Evolutionary conservation across 352 stramenopile genomes (phyloP).

Genomic region (Pythium plurisporium): DNA sequence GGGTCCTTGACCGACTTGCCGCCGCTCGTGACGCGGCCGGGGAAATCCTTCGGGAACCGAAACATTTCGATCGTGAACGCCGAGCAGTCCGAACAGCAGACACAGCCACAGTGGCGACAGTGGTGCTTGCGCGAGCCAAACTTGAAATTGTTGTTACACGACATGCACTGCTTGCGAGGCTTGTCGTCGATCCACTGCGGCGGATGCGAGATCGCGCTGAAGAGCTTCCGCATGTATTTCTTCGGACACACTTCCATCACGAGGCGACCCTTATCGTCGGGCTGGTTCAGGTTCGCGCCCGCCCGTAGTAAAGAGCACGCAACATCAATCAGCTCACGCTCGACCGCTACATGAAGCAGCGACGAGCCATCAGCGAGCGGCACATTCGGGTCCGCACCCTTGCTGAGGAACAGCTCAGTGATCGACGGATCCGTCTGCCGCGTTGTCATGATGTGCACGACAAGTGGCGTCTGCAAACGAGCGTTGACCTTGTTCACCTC

Average conservation of each 20-base stretch:
- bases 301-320: conserved; percentile 66
- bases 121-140: conserved; percentile 78
- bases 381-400: conserved; percentile 68
- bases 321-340: conserved; percentile 79
- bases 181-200: conserved; percentile 83
- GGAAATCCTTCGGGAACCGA: conserved; percentile 83
- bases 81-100: conserved; percentile 84
- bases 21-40: conserved; percentile 49
- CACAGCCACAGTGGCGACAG: conserved; percentile 79
- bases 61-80: conserved; percentile 74
- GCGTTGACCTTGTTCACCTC: conserved; percentile 85
- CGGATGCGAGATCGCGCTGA: conserved; percentile 67
- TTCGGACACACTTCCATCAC: conserved; percentile 76
- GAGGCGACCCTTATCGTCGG: conserved; percentile 64
- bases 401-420: conserved; percentile 61
- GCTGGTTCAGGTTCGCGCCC: conserved; percentile 67
- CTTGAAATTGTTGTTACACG: conserved; percentile 68
- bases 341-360: conserved; percentile 75
- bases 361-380: conserved; percentile 75
- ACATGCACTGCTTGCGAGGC: conserved; percentile 64
- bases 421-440: conserved; percentile 79
- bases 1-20: conserved; percentile 74
- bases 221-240: conserved; percentile 80
- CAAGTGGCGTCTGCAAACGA: conserved; percentile 68
- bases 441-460: conserved; percentile 84